Evolutionary conservation across 805 yeast genomes (phyloP).

Genomic region (Myxozyma mucilagina): DNA sequence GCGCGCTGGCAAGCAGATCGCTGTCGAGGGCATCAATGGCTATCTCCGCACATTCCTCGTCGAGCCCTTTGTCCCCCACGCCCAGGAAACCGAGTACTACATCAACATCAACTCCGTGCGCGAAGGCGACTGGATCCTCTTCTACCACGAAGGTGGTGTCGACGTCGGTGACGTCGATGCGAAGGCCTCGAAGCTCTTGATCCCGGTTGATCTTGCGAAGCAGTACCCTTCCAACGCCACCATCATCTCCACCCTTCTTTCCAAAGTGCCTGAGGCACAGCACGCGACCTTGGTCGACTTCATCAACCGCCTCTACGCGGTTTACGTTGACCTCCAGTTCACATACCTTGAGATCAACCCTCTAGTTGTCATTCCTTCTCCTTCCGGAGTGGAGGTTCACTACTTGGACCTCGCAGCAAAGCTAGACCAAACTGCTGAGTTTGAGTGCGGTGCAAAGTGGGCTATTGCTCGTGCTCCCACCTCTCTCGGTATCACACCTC

Average conservation of each 20-base stretch:
- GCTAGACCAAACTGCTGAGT: constrained; percentile 52
- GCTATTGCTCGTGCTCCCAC: constrained; percentile 49
- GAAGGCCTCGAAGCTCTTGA: constrained; percentile 47
- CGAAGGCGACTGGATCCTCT: constrained; percentile 51
- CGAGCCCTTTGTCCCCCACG: constrained; percentile 52
- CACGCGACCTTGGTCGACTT: constrained; percentile 46
- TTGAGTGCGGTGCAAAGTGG: constrained; percentile 53
- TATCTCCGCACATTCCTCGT: constrained; percentile 46
- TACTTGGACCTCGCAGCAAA: constrained; percentile 51
- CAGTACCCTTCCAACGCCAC: constrained; percentile 46
- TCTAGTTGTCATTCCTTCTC: constrained; percentile 46
- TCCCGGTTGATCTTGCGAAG: constrained; percentile 46
- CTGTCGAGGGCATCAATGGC: constrained; percentile 47
- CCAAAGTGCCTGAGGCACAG: constrained; percentile 46
- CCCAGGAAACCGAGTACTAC: constrained; percentile 49
- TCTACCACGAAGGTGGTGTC: constrained; percentile 52
- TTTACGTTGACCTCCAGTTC: constrained; percentile 50
- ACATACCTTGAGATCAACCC: constrained; percentile 52
- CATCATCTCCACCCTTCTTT: constrained; percentile 40
- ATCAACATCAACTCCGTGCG: constrained; percentile 51
- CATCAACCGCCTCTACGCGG: constrained; percentile 50
- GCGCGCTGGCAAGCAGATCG: constrained; percentile 45
- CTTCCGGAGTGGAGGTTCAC: constrained; percentile 46
- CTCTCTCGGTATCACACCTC: constrained; percentile 41
- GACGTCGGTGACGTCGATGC: constrained; percentile 52